Evolutionary conservation across 768 basidiomycete species (phyloP).

Genomic region (Leccinum truebloodii): DNA sequence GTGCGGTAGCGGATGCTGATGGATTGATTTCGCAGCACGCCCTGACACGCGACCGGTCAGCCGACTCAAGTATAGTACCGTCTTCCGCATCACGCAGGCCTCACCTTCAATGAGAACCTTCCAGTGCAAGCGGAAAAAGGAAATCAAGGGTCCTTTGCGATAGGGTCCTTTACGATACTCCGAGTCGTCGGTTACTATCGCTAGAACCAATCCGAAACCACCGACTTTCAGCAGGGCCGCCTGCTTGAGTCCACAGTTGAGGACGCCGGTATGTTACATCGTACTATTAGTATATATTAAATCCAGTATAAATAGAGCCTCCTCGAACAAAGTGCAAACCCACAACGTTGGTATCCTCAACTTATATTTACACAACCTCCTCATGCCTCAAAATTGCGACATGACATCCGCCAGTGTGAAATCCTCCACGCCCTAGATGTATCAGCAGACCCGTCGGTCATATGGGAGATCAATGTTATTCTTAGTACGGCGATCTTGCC

Average conservation of each 20-base stretch:
- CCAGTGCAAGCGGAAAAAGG: no score
- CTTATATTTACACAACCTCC: background rate
- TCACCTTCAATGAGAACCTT: no score
- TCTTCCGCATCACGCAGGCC: no score
- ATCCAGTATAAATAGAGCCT: background rate
- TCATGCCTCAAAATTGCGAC: background rate
- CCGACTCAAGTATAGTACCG: no score
- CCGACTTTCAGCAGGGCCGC: no score
- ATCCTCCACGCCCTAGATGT: background rate
- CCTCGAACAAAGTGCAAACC: background rate
- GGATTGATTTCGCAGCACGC: background rate
- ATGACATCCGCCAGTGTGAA: slow-evolving; percentile 2
- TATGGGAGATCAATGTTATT: background rate
- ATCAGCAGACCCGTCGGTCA: background rate
- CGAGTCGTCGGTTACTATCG: no score
- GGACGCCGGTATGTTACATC: background rate
- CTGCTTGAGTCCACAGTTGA: no score
- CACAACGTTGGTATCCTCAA: background rate
- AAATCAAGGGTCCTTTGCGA: no score
- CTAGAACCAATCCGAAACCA: no score
- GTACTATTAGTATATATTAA: background rate
- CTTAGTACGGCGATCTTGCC: background rate
- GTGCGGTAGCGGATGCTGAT: background rate
- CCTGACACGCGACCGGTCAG: background rate
- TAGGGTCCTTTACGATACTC: no score